phyloP scores from a whole-genome alignment of 805 yeast species.

The Candida dajiaensis region DNA sequence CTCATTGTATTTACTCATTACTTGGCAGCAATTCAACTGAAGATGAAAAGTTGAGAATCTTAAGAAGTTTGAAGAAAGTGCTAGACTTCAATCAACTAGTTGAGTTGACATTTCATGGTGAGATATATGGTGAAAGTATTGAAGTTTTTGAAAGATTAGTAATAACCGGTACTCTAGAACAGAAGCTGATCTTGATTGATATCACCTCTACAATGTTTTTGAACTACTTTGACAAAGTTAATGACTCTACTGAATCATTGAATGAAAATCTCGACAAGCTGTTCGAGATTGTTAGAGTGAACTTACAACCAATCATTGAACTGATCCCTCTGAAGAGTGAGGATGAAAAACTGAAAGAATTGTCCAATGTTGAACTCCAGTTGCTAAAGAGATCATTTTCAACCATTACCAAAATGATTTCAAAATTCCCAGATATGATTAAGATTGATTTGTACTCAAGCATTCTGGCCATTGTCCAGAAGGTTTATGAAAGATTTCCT shows the following conservation, averaged over 20 bases:
- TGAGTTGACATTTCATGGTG: constrained; percentile 55
- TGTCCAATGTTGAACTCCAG: constrained; percentile 27
- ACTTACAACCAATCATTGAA: constrained; percentile 54
- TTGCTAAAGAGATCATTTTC: constrained; percentile 44
- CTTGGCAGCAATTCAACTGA: constrained; percentile 33
- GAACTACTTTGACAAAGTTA: constrained; percentile 30
- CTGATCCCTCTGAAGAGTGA: constrained; percentile 51
- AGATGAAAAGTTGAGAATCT: constrained; percentile 28
- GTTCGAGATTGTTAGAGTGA: constrained; percentile 73
- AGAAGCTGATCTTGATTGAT: constrained; percentile 44
- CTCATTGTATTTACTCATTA: constrained; percentile 76
- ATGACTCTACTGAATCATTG: constrained; percentile 34
- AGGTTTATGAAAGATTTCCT: constrained; percentile 27
- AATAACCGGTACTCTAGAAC: constrained; percentile 44
- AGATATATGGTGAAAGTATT: constrained; percentile 66
- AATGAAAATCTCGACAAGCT: constrained; percentile 65
- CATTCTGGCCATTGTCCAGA: constrained; percentile 47
- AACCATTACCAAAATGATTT: constrained; percentile 56
- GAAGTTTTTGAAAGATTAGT: constrained; percentile 71
- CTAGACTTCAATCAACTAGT: constrained; percentile 53
- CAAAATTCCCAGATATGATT: constrained; percentile 60
- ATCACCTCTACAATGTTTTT: constrained; percentile 52
- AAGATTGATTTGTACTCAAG: constrained; percentile 69
- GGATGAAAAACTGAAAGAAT: constrained; percentile 25
- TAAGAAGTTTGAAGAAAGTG: constrained; percentile 49